phyloP scores from a whole-genome alignment of 495 filamentous ascomycete species.

The Penicillium tannophilum region DNA sequence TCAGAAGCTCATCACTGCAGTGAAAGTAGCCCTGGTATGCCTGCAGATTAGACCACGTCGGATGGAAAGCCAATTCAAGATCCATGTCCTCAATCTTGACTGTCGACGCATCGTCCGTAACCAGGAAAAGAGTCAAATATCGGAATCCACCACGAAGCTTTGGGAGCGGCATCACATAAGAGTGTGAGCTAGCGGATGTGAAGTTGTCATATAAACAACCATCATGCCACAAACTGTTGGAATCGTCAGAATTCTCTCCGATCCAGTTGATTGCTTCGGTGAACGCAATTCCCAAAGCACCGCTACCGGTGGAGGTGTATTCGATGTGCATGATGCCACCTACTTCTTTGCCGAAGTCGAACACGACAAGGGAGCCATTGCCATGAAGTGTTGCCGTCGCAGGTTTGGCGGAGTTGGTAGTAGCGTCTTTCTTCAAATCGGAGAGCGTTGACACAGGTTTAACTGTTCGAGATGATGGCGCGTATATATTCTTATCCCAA shows the following conservation, averaged over 20 bases:
- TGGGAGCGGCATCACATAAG: slow-evolving; percentile 55
- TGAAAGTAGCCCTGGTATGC: slow-evolving; percentile 68
- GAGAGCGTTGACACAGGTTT: slow-evolving; percentile 50
- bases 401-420: slow-evolving; percentile 28
- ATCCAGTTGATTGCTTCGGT: slow-evolving; percentile 65
- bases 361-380: slow-evolving; percentile 52
- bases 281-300: slow-evolving; percentile 60
- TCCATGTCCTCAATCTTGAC: slow-evolving; percentile 45
- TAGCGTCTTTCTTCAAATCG: slow-evolving; percentile 34
- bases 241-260: slow-evolving; percentile 60
- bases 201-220: slow-evolving; percentile 56
- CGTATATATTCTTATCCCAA: slow-evolving; percentile 64
- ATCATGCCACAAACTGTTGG: slow-evolving; percentile 57
- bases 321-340: slow-evolving; percentile 56
- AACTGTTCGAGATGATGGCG: slow-evolving; percentile 56
- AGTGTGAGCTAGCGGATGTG: slow-evolving; percentile 41
- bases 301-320: slow-evolving; percentile 47
- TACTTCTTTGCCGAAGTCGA: slow-evolving; percentile 62
- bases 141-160: slow-evolving; percentile 62
- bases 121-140: slow-evolving; percentile 59
- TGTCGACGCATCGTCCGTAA: slow-evolving; percentile 32
- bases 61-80: slow-evolving; percentile 59
- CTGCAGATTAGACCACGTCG: slow-evolving; percentile 63
- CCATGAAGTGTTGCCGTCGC: slow-evolving; percentile 36
- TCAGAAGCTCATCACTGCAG: slow-evolving; percentile 59